Base-by-base conservation (phyloP, 331 rosid genomes). In the Cydonia oblonga region DNA sequence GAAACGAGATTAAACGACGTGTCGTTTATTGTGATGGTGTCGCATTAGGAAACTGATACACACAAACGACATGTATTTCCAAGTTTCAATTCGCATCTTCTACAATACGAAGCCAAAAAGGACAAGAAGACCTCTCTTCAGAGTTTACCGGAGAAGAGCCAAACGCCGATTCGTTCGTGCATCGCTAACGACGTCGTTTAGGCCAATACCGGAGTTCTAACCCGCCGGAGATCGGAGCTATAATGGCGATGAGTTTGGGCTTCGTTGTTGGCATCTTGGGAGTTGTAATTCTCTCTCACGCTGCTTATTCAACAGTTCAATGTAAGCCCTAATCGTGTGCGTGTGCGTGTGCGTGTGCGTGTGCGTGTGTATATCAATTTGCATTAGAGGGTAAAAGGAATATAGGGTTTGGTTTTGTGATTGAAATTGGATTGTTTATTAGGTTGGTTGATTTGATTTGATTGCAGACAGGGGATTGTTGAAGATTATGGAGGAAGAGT, bases 401-500 rank as follows among this genome's bases (percentile, higher is more conserved):
- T 67, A 14, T 70, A 23, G 75, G 75, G 35, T 54, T 68, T 72
- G 9, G 42, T 72, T 18, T 24, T 51, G 11, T 72, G 66, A 69
- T 40, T 25, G 32, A 66, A 33, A 8, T 66, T 16, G 69, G 32
- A 33, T 65, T 64, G 6, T 35, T 35, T 35, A 9, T 35, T 0
- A 35, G 42, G 42, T 35, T 35, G 42, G 78, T 73, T 44, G 74
- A 52, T 69, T 35, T 83, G 49, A 61, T 72, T 78, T 81, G 49
- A 64, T 44, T 84, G 80, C 87, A 93, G 98, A 93, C 69, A 86
- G 96, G 86, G 84, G 83, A 54, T 80, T 93, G 86, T 71, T 91
- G 87, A 91, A 93, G 92, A 89, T 93, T 64, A 89, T 80, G 59
- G 96, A 93, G 79, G 97, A 91, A 76, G 91, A 93, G 87, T 93